These are phyloP conservation scores for Thermomucor indicae-seudaticae DNA, from an alignment of 371 early-diverging fungal species.

Conservation along the genomic window DNA sequence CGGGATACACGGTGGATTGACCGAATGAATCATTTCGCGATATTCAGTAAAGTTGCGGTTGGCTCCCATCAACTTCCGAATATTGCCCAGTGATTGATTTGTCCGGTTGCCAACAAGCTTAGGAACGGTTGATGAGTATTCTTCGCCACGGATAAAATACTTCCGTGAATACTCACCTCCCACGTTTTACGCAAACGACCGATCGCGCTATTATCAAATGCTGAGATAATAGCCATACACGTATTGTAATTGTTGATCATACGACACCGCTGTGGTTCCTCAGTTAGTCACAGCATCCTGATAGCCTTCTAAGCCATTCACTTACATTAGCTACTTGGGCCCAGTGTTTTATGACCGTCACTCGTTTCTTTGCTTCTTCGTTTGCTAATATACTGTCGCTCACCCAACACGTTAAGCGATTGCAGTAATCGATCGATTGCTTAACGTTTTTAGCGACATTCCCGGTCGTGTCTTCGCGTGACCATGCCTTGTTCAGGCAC, in stretches of 20 bases:
- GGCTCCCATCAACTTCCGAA: constrained; percentile 69
- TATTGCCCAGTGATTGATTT: constrained; percentile 39
- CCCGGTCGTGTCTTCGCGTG: constrained; percentile 55
- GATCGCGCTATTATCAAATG: constrained; percentile 82
- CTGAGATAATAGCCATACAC: constrained; percentile 83
- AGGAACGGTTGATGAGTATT: not conserved
- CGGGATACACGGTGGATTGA: constrained; percentile 89
- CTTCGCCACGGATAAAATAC: not conserved
- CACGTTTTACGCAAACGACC: constrained; percentile 85
- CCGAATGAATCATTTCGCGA: constrained; percentile 77
- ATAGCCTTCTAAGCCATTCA: not conserved
- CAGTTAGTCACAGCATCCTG: not conserved
- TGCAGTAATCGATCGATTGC: constrained; percentile 66
- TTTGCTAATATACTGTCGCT: constrained; percentile 70
- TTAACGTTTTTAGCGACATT: constrained; percentile 63
- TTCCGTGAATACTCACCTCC: constrained; percentile 45
- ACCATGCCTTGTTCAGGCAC: constrained; percentile 87
- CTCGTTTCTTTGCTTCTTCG: constrained; percentile 73
- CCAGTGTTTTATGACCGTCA: constrained; percentile 71
- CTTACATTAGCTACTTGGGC: constrained; percentile 76
- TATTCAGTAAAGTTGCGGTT: constrained; percentile 84
- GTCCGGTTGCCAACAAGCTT: constrained; percentile 35
- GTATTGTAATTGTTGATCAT: constrained; percentile 87
- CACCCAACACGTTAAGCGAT: constrained; percentile 74
- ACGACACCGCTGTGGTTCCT: constrained; percentile 49